Evolutionary conservation across 495 filamentous ascomycete species (phyloP), one percentile per base, ranked within the genome.

Genomic region (Baudoinia panamericana): DNA sequence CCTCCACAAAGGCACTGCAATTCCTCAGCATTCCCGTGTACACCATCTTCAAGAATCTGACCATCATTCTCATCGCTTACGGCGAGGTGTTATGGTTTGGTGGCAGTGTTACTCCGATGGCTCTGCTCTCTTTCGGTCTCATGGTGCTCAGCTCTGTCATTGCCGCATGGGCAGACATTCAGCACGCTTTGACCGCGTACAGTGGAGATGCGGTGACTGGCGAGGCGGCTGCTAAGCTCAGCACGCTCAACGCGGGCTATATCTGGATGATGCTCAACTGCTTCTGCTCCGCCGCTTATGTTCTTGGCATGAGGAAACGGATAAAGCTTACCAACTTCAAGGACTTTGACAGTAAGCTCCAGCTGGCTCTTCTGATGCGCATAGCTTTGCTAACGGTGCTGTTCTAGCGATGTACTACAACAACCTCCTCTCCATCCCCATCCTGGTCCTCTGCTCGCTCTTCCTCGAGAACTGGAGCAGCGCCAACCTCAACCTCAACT

Each of bases 321-420:
- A 96, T 96, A 56, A 96, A 96, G 76, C 72, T 93, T 67, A 96
- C 92, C 63, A 95, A 94, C 71, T 96, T 99, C 65, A 95, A 94
- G 69, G 90, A 99, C 57, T 95, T 92, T 65, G 90, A 99, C 62
- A 93, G 87, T 95, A 74, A 63, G 88, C 73, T 20, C 19, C 23
- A n/a, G n/a, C n/a, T n/a, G n/a, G n/a, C n/a, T 35, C 30, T 21
- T 18, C 16, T 36, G 6, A 30, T 21, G 10, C 21, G 12, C 25
- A 11, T 8, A 0, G 7, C 17, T 19, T 34, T 8, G 11, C 16
- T 9, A n/a, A n/a, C n/a, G n/a, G n/a, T 22, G 17, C 5, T 8
- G 8, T 33, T 15, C 11, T 11, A 40, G 48, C 87, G 49, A 97
- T 97, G 90, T 99, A 88, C 65, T 99, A 99, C 70, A 99, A 99